Base-by-base conservation (phyloP, 2,329 filamentous ascomycete species). In the Ceratocystis smalleyi region DNA sequence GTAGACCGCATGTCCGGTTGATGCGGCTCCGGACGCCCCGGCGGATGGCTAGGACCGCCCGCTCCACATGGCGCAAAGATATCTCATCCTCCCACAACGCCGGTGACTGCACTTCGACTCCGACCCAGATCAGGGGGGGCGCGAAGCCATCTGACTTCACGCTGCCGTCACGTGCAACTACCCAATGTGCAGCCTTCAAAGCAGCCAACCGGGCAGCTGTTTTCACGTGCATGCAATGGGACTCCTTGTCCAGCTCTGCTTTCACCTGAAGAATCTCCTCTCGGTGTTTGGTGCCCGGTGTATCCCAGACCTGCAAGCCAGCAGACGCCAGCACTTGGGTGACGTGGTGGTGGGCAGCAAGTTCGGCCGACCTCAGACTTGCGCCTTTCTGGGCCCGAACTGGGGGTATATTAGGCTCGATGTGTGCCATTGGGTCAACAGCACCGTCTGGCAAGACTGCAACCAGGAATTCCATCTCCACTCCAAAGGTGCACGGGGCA, bases 1-100 rank as follows among this genome's bases (percentile, higher is more conserved):
- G 73, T 22, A 76, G 68, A 7, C 73, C 74, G 32, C 72, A 73
- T 1, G 69, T 68, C 0, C 67, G 40, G 63, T 76, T 76, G 12
- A 75, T 68, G 1, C 73, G 70, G 17, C 72, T 63, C 17, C 73
- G 70, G 55, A 73, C 71, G 0, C 67, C 68, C 5, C 67, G 68
- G 1, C 71, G 74, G 5, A 76, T 62, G 3, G 74, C 47, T 32
- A 72, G 70, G 6, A 76, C 67, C 2, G 74, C 71, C 2, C 70
- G 68, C 24, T 68, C 64, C 5, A 75, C 65, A 64, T 74, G 69
- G 6, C 69, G 65, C 22, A 70, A 71, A 10, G 70, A 69, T 10
- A 70, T 67, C 12, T 70, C 64, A 51, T 61, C 70, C n/a, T 70
- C 69, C 69, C 71, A 75, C 47, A 70, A 64, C 1, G 74, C 71